Evolutionary conservation across 768 basidiomycete species (phyloP), one percentile per base, ranked within the genome.

Genomic region (Auricularia sp.): DNA sequence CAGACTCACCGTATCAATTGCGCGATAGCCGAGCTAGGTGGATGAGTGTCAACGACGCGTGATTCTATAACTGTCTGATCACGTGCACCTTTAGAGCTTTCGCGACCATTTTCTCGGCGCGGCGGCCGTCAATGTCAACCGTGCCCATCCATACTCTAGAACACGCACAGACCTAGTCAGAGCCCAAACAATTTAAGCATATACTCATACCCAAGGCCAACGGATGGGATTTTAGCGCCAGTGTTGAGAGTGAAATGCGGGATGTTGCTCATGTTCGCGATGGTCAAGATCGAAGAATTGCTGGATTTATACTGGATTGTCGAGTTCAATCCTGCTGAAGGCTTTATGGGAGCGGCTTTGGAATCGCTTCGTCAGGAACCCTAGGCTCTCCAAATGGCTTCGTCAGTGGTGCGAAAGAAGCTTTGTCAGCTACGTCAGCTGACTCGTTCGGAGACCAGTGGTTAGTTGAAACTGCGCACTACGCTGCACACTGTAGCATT

Each of bases 1-100:
- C 10, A 44, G 43, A 18, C 56, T 29, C 29, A 61, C 70, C 11
- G 70, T 80, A 69, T 81, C 80, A 51, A 84, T 74, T 66, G 80
- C 80, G 11, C 78, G 74, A 72, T 83, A 84, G 5, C 81, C 82
- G 44, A 64, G 66, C 74, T 81, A 0, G 12, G 39, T 8, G 39
- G 62, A 29, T 29, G 29, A 29, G 29, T 29, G 29, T 29, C 29
- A 29, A 0, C 29, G 29, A 29, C 29, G 29, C 29, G 29, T 29
- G 29, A 29, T 0, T 29, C 29, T 29, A 29, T 29, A 29, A 29
- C 29, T 29, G 29, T 29, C 29, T 29, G 29, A 29, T 29, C 29
- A 29, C 53, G 8, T 29, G 10, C 18, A 68, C 67, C 60, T 64
- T 61, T 8, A 68, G 21, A 16, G 67, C 67, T 6, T 64, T 66